Evolutionary conservation across 2,329 filamentous ascomycete genomes (phyloP).

Genomic region (Stromatinia cepivora): DNA sequence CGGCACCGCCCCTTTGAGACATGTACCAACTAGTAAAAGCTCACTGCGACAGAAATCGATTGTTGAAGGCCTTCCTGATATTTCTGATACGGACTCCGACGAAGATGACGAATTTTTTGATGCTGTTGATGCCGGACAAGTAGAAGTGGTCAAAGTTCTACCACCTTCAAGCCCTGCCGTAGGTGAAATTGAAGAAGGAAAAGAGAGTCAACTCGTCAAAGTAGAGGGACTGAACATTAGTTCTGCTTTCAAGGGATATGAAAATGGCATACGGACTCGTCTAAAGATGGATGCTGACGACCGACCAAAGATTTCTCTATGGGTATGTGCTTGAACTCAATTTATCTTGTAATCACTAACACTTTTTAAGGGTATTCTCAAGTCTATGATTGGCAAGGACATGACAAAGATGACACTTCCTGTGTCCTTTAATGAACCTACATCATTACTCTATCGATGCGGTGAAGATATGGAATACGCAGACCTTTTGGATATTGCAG

Average conservation of each 20-base stretch:
- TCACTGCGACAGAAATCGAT: constrained; percentile 62
- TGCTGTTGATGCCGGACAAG: constrained; percentile 88
- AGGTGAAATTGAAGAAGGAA: constrained; percentile 45
- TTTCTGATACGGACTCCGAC: constrained; percentile 75
- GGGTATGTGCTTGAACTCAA: constrained; percentile 61
- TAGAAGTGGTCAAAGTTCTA: constrained; percentile 74
- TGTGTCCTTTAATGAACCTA: constrained; percentile 98
- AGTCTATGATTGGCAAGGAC: constrained; percentile 99
- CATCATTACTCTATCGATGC: constrained; percentile 89
- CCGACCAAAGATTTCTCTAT: constrained; percentile 89
- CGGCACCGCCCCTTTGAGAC: constrained; percentile 36
- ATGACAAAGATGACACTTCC: constrained; percentile 99
- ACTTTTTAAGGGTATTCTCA: constrained; percentile 74
- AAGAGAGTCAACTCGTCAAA: constrained; percentile 43
- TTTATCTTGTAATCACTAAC: constrained; percentile 32
- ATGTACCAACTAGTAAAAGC: constrained; percentile 47
- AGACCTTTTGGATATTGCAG: constrained; percentile 85
- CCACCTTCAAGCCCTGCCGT: constrained; percentile 41
- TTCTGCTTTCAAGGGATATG: constrained; percentile 83
- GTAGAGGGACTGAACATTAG: constrained; percentile 63
- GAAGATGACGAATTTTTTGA: constrained; percentile 96
- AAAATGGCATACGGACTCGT: constrained; percentile 76
- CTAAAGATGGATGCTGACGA: constrained; percentile 91
- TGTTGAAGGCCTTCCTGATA: constrained; percentile 62
- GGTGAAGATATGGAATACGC: constrained; percentile 98